Evolutionary conservation across 345 rosid species (phyloP), one percentile per base, ranked within the genome.

Genomic region (Triadica sebifera): DNA sequence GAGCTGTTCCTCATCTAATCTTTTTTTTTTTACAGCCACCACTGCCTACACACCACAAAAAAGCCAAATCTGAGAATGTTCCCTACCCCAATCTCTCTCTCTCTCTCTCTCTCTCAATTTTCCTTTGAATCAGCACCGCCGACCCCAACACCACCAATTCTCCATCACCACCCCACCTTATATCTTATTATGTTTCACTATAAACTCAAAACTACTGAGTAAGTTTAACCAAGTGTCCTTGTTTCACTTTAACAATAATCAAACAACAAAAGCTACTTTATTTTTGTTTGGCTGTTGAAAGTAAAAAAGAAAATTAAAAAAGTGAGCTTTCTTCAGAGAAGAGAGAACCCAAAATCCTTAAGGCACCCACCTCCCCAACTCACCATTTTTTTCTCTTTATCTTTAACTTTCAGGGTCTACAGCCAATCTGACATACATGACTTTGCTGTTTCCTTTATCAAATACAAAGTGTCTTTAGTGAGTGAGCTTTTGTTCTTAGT

Each of bases 61-160:
- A 78, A 74, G 81, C 86, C 85, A 82, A 80, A 82, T 63, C 81
- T 79, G 71, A 80, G 85, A 78, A 80, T 81, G 84, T 84, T 80
- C 84, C 76, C 75, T 24, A 68, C 56, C 22, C 56, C 53, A 29
- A 29, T 67, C 77, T 78, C 77, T 61, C 34, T 67, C 62, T 59
- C 74, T 20, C 6, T n/a, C 65, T 60, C 77, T 37, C 77, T 67
- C 62, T 59, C 74, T 20, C 6, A 19, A 59, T 63, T 22, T 74
- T 45, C 82, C 89, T 83, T 79, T 81, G 85, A 81, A 83, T 86
- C 85, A 86, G 85, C 85, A 86, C 79, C 81, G 49, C 72, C 80
- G 70, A 75, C 80, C 77, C 85, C 78, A 61, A 75, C 74, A 38
- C 67, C 75, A 65, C 75, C 45, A 39, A 70, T 45, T 37, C 77